A percentile compares a stretch with the other conserved stretches of the same genome.
Evolutionary conservation across 305 asterid species (phyloP).

Genomic region (Plantago lanceolata): DNA sequence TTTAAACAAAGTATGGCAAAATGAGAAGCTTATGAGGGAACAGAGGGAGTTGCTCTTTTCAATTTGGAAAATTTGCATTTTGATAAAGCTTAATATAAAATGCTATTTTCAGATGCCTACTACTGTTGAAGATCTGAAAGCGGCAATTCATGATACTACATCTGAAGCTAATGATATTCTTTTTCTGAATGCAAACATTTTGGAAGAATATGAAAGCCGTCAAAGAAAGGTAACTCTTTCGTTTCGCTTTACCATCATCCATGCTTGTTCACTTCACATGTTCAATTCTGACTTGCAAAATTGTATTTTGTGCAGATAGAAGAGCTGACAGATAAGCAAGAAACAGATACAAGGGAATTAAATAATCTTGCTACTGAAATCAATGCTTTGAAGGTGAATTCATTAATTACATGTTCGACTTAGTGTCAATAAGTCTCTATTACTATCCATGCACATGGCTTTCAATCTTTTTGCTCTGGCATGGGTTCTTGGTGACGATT

Average conservation of each 20-base stretch:
- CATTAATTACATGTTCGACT: slow-evolving; percentile 6
- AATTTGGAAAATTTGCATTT: no score
- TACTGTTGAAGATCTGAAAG: slow-evolving; percentile 83
- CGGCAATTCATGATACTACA: slow-evolving; percentile 75
- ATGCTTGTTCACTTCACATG: slow-evolving; percentile 12
- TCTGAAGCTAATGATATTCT: slow-evolving; percentile 89
- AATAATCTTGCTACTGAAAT: slow-evolving; percentile 45
- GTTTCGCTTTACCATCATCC: slow-evolving; percentile 14
- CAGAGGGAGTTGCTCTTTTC: slow-evolving; percentile 7
- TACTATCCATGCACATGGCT: neutral
- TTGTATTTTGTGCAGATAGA: slow-evolving; percentile 60
- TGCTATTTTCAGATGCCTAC: slow-evolving; percentile 79
- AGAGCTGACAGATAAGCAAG: slow-evolving; percentile 53
- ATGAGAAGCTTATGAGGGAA: no score
- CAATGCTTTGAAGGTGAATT: slow-evolving; percentile 64
- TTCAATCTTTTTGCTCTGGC: slow-evolving; percentile 2
- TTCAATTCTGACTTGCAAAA: slow-evolving; percentile 18
- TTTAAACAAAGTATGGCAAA: no score
- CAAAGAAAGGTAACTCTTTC: slow-evolving; percentile 53
- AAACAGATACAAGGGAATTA: slow-evolving; percentile 58
- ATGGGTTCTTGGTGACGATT: neutral
- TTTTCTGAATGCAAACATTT: slow-evolving; percentile 75
- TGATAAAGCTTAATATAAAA: slow-evolving; percentile 18
- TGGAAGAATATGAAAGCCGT: slow-evolving; percentile 91
- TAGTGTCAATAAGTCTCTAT: slow-evolving; percentile 13